Conservation (phyloP, 2,329 filamentous ascomycete genomes). For the Lasiodiplodia citricola region DNA sequence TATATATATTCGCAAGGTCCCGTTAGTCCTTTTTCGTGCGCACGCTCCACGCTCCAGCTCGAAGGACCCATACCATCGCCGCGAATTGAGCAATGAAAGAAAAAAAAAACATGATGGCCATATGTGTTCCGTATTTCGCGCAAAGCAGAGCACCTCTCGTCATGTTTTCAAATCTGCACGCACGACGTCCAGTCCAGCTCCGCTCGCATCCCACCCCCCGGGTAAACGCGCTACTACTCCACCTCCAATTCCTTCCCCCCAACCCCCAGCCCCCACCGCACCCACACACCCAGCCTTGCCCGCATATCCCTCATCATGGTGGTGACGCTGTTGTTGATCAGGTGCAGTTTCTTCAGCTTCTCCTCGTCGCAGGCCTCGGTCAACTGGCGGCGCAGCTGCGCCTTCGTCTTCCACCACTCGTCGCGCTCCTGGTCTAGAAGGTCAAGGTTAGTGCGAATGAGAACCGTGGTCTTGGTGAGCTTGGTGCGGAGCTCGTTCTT, state of each 20-base stretch:
- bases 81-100: too few species aligned
- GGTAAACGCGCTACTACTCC: not conserved
- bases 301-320: slow-evolving; percentile 24
- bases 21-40: too few species aligned
- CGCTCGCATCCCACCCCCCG: not conserved
- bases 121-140: too few species aligned
- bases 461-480: not conserved
- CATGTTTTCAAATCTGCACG: not conserved
- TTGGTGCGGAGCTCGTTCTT: not conserved
- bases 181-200: not conserved
- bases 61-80: not conserved
- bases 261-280: slow-evolving; percentile 5
- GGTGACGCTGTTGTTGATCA: slow-evolving; percentile 8
- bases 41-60: not conserved
- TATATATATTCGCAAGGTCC: too few species aligned
- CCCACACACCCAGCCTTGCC: slow-evolving; percentile 18
- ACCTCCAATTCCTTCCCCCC: not conserved
- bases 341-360: slow-evolving; percentile 7
- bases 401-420: slow-evolving; percentile 23
- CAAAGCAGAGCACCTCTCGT: too few species aligned
- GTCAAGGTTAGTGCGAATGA: not conserved
- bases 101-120: not conserved
- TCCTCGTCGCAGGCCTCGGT: not conserved
- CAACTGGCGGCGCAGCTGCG: slow-evolving; percentile 5
- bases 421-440: slow-evolving; percentile 12